Percentiles rank a stretch among this genome's conserved stretches.
Conservation (phyloP, 495 filamentous ascomycete genomes). For the Talaromyces stipitatus region DNA sequence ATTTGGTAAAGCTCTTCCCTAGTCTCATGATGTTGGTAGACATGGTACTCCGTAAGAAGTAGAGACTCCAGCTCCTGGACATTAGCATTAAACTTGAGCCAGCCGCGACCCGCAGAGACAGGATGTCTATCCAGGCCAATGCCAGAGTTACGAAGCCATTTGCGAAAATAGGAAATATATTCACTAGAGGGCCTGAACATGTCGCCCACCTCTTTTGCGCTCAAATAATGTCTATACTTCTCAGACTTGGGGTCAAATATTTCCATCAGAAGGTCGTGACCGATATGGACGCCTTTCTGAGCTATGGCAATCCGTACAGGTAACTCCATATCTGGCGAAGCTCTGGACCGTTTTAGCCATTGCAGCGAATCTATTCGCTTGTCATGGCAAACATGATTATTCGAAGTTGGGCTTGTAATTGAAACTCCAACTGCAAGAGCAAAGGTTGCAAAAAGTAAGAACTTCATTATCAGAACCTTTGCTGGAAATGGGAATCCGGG, state of each 20-base stretch:
- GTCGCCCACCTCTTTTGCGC: constrained; percentile 15
- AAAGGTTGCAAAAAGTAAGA: background rate
- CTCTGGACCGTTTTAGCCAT: background rate
- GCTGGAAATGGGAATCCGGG: background rate
- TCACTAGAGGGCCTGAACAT: constrained; percentile 25
- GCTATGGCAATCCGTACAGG: constrained; percentile 26
- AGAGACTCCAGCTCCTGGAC: constrained; percentile 35
- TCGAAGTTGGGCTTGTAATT: background rate
- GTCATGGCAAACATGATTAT: background rate
- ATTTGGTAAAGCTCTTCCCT: constrained; percentile 26
- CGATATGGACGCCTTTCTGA: constrained; percentile 22
- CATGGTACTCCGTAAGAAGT: constrained; percentile 39
- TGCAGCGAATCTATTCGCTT: background rate
- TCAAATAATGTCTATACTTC: constrained; percentile 17
- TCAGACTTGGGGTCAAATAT: constrained; percentile 16
- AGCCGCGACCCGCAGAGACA: constrained; percentile 22
- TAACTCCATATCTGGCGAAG: constrained; percentile 9
- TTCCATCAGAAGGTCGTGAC: constrained; percentile 22
- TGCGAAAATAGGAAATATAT: constrained; percentile 17
- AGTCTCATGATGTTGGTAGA: constrained; percentile 29
- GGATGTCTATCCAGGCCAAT: constrained; percentile 20
- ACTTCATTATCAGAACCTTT: background rate
- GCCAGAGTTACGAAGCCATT: constrained; percentile 31
- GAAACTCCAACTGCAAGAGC: background rate
- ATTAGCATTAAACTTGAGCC: constrained; percentile 32